Evolutionary conservation across 2,329 filamentous ascomycete genomes (phyloP), one percentile per base, ranked within the genome.

Genomic region (Sphaerostilbella broomeana): DNA sequence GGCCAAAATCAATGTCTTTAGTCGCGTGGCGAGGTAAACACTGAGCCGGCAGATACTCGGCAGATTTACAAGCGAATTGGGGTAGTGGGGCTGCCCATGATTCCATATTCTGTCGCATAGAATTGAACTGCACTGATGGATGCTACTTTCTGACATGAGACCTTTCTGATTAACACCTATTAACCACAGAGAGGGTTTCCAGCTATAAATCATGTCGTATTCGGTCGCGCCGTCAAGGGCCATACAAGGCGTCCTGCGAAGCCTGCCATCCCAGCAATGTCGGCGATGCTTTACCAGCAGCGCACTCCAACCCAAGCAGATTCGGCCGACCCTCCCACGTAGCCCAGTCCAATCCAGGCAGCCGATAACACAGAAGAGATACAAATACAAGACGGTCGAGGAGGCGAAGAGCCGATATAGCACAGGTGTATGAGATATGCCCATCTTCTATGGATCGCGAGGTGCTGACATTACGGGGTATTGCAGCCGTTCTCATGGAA

Each of bases 401-500:
- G 68, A 79, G 61, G 72, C 72, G 32, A 75, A 72, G 62, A 77
- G 72, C 57, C 63, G 73, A 47, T 70, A 78, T 48, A 67, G 69
- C 46, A 72, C 71, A 36, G 75, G 75, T 41, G 72, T 75, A 68
- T 47, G 34, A 37, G 8, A 6, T 6, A 6, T 12, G 6, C 9
- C 18, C 18, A 12, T 11, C 15, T 5, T 8, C 19, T 12, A 27
- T 29, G 5, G n/a, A 10, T 5, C 16, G 32, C 9, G 25, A 16
- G 18, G 2, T 33, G 16, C 40, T 42, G 19, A 42, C 30, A 19
- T 19, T 28, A 16, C 22, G 32, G 15, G 22, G 10, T 5, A 26
- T n/a, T n/a, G 44, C 40, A 88, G 82, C 92, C 92, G 20, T 97
- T 98, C 69, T 95, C 89, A 38, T 89, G 86, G 79, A 90, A 87